Percentiles rank a stretch among this genome's conserved stretches.
Evolutionary conservation across 345 rosid species (phyloP).

Genomic region (Psidium friedrichsthalianum): DNA sequence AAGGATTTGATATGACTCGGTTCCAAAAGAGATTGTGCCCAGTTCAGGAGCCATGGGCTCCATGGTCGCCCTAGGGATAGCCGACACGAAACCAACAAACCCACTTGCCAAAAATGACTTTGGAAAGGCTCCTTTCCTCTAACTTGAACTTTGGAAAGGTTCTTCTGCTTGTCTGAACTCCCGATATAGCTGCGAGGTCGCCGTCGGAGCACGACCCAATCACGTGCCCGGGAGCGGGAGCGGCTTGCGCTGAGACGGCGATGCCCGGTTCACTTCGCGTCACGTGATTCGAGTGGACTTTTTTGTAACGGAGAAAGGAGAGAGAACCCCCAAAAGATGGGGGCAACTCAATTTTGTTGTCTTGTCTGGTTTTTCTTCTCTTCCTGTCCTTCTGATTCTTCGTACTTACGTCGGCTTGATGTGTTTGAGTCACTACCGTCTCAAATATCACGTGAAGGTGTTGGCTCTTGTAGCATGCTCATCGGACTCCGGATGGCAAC

Average conservation of each 20-base stretch:
- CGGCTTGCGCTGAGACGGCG: neutral
- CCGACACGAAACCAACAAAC: neutral
- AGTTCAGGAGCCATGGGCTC: neutral
- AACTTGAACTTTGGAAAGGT: neutral
- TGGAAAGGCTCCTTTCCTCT: neutral
- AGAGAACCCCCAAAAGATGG: neutral
- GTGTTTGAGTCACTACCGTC: neutral
- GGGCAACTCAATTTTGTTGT: neutral
- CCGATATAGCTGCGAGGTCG: neutral
- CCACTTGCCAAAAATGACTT: neutral
- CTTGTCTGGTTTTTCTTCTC: neutral
- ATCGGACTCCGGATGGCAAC: neutral
- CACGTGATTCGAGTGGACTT: neutral
- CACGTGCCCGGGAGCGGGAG: neutral
- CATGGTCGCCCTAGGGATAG: neutral
- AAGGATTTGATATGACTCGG: neutral
- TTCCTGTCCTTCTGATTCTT: neutral
- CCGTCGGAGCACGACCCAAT: neutral
- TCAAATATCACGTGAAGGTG: neutral
- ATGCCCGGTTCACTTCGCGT: neutral
- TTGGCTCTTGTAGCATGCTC: neutral
- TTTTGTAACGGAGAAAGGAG: neutral
- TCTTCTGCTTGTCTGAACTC: neutral
- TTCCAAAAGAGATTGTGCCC: neutral
- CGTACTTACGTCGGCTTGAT: neutral